phyloP scores from a whole-genome alignment of 805 yeast species.

The Ogataea populi-albae region DNA sequence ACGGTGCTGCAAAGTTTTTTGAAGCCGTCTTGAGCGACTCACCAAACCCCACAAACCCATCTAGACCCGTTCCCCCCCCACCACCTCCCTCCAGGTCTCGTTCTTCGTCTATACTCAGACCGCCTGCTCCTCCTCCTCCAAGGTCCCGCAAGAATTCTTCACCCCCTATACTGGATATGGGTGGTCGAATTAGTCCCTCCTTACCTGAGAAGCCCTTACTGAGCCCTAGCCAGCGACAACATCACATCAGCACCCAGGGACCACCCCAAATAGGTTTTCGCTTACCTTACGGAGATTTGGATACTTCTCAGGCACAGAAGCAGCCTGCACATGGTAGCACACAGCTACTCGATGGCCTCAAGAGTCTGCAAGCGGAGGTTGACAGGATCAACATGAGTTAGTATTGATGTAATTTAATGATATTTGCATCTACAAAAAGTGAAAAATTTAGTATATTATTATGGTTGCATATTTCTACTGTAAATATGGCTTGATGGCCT shows the following conservation, averaged over 20 bases:
- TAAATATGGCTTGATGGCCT: too few relatives aligned
- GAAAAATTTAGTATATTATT: too few relatives aligned
- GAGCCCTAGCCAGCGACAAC: constrained; percentile 28
- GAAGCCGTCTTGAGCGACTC: constrained; percentile 22
- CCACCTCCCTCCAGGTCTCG: constrained; percentile 23
- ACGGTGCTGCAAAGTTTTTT: constrained; percentile 21
- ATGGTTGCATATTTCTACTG: too few relatives aligned
- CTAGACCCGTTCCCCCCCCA: constrained; percentile 28
- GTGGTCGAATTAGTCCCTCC: constrained; percentile 15
- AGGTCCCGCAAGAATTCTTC: constrained; percentile 27
- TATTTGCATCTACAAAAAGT: too few relatives aligned
- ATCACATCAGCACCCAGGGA: constrained; percentile 20
- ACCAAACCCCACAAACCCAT: constrained; percentile 4
- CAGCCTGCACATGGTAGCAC: constrained; percentile 1
- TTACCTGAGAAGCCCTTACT: constrained; percentile 32
- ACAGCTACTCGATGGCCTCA: constrained; percentile 61
- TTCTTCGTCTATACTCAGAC: constrained; percentile 15
- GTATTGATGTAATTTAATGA: constrained; percentile 12
- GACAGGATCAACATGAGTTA: constrained; percentile 43
- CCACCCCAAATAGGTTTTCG: background rate
- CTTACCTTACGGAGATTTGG: constrained; percentile 4
- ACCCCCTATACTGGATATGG: constrained; percentile 16
- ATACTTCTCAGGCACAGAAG: constrained; percentile 25
- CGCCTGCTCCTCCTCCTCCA: constrained; percentile 34
- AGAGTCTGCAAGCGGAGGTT: constrained; percentile 68